These are phyloP conservation scores for Naganishia randhawae DNA, from an alignment of 768 basidiomycete species.

Conservation along the genomic window DNA sequence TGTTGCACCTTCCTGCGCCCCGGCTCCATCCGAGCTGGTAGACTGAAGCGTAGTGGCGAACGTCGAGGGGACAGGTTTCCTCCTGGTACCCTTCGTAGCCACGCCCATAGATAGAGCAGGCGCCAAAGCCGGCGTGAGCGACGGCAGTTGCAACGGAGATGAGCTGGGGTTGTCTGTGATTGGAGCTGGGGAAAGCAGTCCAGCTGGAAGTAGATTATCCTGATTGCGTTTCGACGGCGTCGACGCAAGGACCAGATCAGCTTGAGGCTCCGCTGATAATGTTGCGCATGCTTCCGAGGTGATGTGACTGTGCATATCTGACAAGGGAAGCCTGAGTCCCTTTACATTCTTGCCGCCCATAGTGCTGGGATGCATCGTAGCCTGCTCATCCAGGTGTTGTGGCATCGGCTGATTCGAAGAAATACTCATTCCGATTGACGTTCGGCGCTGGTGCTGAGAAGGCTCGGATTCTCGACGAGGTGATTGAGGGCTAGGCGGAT, in stretches of 20 bases:
- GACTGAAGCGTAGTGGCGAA: conserved; percentile 2
- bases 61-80: conserved; percentile 23
- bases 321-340: conserved; percentile 20
- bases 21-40: neutral
- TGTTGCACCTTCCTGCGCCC: neutral
- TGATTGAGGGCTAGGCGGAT: neutral
- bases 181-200: neutral
- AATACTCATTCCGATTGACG: neutral
- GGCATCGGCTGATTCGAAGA: neutral
- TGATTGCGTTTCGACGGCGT: neutral
- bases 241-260: neutral
- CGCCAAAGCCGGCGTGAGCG: neutral
- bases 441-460: neutral
- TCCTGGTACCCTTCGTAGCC: conserved; percentile 23
- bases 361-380: neutral
- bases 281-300: neutral
- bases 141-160: neutral
- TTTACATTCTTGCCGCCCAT: conserved; percentile 19
- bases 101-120: conserved; percentile 12
- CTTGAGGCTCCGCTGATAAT: neutral
- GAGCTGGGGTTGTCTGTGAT: neutral
- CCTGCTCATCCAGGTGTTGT: neutral
- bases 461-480: conserved; percentile 5
- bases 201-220: neutral
- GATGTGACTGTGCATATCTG: conserved; percentile 6